Evolutionary conservation across 495 filamentous ascomycete genomes (phyloP).

Genomic region (Neurospora terricola): DNA sequence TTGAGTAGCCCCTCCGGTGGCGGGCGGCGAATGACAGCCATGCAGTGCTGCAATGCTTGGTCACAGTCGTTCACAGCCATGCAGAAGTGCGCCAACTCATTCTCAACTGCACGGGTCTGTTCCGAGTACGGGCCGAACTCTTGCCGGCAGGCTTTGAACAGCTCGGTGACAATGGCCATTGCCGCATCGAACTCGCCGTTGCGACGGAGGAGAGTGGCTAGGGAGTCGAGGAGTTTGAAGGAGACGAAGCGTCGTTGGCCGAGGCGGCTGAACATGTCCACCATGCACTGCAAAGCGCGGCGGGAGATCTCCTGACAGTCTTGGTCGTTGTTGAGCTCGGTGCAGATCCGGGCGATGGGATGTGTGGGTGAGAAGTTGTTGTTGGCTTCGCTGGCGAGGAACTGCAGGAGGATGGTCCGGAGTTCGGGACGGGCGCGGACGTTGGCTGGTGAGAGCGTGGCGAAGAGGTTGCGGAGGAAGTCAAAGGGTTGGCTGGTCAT

Average conservation of each 20-base stretch:
- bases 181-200: slow-evolving; percentile 21
- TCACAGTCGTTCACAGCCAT: slow-evolving; percentile 19
- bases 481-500: slow-evolving; percentile 24
- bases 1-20: not conserved
- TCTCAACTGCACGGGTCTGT: slow-evolving; percentile 18
- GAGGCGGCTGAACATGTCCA: slow-evolving; percentile 21
- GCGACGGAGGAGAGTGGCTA: slow-evolving; percentile 23
- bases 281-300: slow-evolving; percentile 23
- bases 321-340: slow-evolving; percentile 17
- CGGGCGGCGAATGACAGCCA: slow-evolving; percentile 18
- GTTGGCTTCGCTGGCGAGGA: slow-evolving; percentile 17
- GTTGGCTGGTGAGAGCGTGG: slow-evolving; percentile 22
- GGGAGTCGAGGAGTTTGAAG: slow-evolving; percentile 24
- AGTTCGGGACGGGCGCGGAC: slow-evolving; percentile 21
- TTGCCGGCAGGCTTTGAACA: slow-evolving; percentile 15
- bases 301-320: slow-evolving; percentile 23
- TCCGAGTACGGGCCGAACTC: slow-evolving; percentile 18
- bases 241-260: slow-evolving; percentile 20
- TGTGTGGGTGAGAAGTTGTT: slow-evolving; percentile 17
- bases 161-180: slow-evolving; percentile 19
- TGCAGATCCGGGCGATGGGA: slow-evolving; percentile 20
- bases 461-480: slow-evolving; percentile 22
- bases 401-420: slow-evolving; percentile 18
- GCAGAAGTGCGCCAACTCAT: slow-evolving; percentile 23
- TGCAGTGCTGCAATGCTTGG: slow-evolving; percentile 18